Evolutionary conservation across 257 asterid species (phyloP).

Genomic region (Solanum rostratum): DNA sequence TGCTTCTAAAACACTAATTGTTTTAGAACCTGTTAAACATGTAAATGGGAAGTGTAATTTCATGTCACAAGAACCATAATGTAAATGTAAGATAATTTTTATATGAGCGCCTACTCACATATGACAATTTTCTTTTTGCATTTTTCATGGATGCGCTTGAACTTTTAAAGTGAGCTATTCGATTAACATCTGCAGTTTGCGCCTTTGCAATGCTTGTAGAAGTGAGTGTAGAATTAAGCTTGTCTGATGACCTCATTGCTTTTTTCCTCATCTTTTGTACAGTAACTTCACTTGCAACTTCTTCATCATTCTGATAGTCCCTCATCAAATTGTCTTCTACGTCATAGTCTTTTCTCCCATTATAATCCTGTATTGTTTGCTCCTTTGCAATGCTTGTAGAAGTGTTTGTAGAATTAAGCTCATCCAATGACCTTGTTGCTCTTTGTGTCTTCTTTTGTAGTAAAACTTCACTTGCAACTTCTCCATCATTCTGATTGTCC

Average conservation of each 20-base stretch:
- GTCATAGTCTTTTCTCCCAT: not conserved
- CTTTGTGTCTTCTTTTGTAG: constrained; percentile 3
- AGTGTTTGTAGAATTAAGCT: constrained; percentile 3
- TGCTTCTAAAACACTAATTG: not conserved
- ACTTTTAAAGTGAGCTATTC: constrained; percentile 5
- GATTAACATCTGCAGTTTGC: constrained; percentile 9
- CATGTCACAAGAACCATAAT: not conserved
- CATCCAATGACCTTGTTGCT: constrained; percentile 1
- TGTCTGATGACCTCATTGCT: constrained; percentile 2
- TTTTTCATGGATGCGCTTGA: constrained; percentile 2
- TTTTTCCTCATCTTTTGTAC: constrained; percentile 5
- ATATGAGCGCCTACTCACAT: constrained; percentile 27
- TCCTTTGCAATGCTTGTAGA: constrained; percentile 2
- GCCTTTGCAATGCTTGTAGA: constrained; percentile 2
- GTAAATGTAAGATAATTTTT: not conserved
- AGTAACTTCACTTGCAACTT: constrained; percentile 4
- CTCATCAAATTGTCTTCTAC: not conserved
- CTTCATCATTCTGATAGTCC: not conserved
- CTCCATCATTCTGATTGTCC: not conserved
- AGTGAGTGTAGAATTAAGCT: constrained; percentile 1
- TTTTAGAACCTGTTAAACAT: not conserved
- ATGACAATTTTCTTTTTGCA: constrained; percentile 20
- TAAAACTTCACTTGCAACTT: not conserved
- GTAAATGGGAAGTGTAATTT: not conserved
- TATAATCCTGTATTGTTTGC: not conserved